phyloP scores from a whole-genome alignment of 2,329 filamentous ascomycete species.

The Colletotrichum sp. region DNA sequence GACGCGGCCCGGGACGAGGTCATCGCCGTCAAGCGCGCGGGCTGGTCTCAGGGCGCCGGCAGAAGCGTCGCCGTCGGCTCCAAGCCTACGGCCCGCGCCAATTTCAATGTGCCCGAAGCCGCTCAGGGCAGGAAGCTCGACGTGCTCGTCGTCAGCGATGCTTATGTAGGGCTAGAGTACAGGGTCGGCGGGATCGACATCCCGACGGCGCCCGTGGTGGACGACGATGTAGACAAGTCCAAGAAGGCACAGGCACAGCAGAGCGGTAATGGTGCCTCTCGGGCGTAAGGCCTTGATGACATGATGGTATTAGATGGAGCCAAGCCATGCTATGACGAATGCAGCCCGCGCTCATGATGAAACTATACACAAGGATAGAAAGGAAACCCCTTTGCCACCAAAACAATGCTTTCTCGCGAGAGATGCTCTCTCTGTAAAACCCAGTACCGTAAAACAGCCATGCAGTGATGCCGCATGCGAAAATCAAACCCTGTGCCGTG shows the following conservation, averaged over 20 bases:
- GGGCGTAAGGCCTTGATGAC: neutral
- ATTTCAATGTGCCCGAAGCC: conserved; percentile 64
- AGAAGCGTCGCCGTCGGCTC: conserved; percentile 41
- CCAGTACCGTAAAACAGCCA: neutral
- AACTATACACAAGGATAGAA: neutral
- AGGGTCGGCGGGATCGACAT: conserved; percentile 53
- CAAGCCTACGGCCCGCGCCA: conserved; percentile 58
- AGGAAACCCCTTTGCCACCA: neutral
- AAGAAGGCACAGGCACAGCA: conserved; percentile 37
- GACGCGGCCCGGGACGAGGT: conserved; percentile 75
- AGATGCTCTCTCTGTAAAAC: neutral
- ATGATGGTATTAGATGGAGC: neutral
- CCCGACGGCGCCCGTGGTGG: conserved; percentile 54
- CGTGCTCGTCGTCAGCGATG: conserved; percentile 83
- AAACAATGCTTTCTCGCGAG: conserved; percentile 4
- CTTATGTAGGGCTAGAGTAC: conserved; percentile 78
- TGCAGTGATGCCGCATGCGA: neutral
- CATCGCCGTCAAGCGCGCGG: conserved; percentile 83
- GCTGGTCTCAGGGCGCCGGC: conserved; percentile 60
- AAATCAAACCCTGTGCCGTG: neutral
- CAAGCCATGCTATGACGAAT: neutral
- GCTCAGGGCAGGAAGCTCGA: conserved; percentile 67
- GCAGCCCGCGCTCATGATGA: neutral
- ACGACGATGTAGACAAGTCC: conserved; percentile 49
- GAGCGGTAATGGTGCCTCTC: neutral